phyloP scores from a whole-genome alignment of 1,284 basidiomycete species.

The Coriolopsis trogii region DNA sequence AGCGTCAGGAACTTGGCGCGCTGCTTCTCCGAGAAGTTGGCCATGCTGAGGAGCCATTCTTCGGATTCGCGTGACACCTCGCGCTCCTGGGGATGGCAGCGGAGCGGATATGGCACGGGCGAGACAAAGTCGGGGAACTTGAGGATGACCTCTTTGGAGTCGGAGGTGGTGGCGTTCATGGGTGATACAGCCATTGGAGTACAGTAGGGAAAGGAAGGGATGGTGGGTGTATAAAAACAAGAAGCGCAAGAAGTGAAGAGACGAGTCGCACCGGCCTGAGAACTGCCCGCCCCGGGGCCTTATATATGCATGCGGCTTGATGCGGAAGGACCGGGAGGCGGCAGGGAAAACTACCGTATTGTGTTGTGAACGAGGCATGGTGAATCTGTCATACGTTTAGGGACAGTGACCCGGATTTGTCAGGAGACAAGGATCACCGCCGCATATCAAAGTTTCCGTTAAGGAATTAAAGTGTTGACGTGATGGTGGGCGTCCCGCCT shows the following conservation, averaged over 20 bases:
- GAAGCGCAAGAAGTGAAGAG: conserved; percentile 21
- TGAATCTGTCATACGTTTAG: conserved; percentile 24
- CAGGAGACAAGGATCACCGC: conserved; percentile 20
- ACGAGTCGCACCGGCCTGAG: conserved; percentile 13
- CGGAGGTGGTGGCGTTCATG: conserved; percentile 7
- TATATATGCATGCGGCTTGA: conserved; percentile 24
- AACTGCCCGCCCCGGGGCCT: conserved; percentile 8
- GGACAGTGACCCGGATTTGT: conserved; percentile 23
- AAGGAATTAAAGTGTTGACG: conserved; percentile 14
- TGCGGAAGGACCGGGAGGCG: conserved; percentile 24
- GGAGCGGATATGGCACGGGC: conserved; percentile 27
- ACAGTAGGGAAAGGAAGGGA: conserved; percentile 12
- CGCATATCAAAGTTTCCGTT: conserved; percentile 15
- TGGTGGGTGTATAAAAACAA: conserved; percentile 9
- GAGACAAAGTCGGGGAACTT: conserved; percentile 26
- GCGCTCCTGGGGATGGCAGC: conserved; percentile 21
- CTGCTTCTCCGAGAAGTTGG: conserved; percentile 28
- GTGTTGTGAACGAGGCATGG: conserved; percentile 24
- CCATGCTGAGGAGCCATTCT: conserved; percentile 28
- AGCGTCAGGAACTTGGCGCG: conserved; percentile 26
- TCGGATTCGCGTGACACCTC: conserved; percentile 28
- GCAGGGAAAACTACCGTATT: conserved; percentile 22
- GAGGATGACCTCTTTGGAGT: conserved; percentile 18
- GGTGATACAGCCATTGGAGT: conserved; percentile 22
- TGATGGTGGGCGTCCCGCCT: conserved; percentile 13